A percentile compares a stretch with the other conserved stretches of the same genome.
Conservation (phyloP, 2,329 filamentous ascomycete genomes). For the Myriosclerotinia duriaeana region DNA sequence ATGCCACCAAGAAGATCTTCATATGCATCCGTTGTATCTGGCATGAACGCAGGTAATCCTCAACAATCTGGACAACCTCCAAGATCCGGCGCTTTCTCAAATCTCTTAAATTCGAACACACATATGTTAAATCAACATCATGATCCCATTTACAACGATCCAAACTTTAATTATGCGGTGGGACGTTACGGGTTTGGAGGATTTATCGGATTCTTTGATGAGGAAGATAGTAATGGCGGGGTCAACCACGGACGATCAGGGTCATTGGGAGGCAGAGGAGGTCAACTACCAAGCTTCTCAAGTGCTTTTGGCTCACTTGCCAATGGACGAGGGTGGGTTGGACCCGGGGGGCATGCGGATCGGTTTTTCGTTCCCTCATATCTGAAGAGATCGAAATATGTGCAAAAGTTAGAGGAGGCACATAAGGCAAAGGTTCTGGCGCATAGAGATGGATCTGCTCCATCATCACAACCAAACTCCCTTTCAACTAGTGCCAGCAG, state of each 20-base stretch:
- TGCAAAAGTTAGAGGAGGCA: slow-evolving; percentile 70
- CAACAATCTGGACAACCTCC: slow-evolving; percentile 33
- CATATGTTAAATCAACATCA: slow-evolving; percentile 28
- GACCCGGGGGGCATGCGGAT: slow-evolving; percentile 36
- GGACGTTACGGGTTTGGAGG: slow-evolving; percentile 32
- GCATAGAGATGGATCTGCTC: slow-evolving; percentile 46
- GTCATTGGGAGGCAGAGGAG: slow-evolving; percentile 32
- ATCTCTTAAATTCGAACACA: slow-evolving; percentile 32
- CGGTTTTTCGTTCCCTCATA: slow-evolving; percentile 83
- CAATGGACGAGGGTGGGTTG: slow-evolving; percentile 35
- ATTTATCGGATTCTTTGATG: slow-evolving; percentile 32
- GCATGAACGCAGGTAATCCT: slow-evolving; percentile 42
- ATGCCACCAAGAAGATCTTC: slow-evolving; percentile 53
- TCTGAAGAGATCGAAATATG: slow-evolving; percentile 73
- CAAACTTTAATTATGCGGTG: slow-evolving; percentile 30
- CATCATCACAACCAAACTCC: slow-evolving; percentile 48
- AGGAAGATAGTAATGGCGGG: slow-evolving; percentile 36
- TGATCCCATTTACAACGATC: slow-evolving; percentile 37
- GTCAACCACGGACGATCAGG: slow-evolving; percentile 31
- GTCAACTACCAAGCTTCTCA: slow-evolving; percentile 40
- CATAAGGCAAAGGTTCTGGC: slow-evolving; percentile 60
- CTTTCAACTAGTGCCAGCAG: slow-evolving; percentile 57
- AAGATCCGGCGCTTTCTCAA: slow-evolving; percentile 39
- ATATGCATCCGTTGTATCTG: slow-evolving; percentile 61
- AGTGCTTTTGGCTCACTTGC: slow-evolving; percentile 39